A percentile compares a stretch with the other conserved stretches of the same genome.
Conservation (phyloP, 306 rosid genomes). For the Begonia loranthoides region DNA sequence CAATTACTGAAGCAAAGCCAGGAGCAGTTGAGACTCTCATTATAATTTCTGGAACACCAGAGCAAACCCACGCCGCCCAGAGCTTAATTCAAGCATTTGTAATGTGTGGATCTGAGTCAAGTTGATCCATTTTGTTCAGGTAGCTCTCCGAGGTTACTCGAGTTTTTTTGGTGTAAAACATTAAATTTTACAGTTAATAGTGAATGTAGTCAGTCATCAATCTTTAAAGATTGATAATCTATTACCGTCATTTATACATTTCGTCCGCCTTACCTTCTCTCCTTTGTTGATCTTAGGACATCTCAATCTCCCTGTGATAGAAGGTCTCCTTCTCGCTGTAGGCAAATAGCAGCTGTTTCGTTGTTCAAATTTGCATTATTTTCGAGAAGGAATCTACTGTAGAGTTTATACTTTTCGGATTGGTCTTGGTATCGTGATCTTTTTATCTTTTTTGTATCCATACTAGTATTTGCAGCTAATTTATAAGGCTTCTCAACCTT, state of each 20-base stretch:
- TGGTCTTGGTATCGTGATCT: no score
- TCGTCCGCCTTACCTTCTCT: background rate
- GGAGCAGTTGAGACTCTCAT: constrained; percentile 83
- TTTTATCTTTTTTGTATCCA: no score
- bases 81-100: constrained; percentile 99
- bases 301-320: background rate
- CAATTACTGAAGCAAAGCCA: constrained; percentile 68
- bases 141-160: constrained; percentile 14
- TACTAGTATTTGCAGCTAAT: no score
- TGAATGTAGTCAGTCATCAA: no score
- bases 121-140: constrained; percentile 37
- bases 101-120: constrained; percentile 64
- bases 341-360: background rate
- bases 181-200: no score
- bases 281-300: background rate
- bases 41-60: constrained; percentile 90
- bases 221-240: no score
- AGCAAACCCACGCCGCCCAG: constrained; percentile 96
- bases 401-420: no score
- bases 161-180: background rate
- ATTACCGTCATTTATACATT: no score
- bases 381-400: background rate
- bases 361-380: background rate
- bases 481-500: no score
- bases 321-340: background rate